A percentile compares a stretch with the other conserved stretches of the same genome.
phyloP scores from a whole-genome alignment of 2,329 filamentous ascomycete species.

The Pseudocercospora vitis region DNA sequence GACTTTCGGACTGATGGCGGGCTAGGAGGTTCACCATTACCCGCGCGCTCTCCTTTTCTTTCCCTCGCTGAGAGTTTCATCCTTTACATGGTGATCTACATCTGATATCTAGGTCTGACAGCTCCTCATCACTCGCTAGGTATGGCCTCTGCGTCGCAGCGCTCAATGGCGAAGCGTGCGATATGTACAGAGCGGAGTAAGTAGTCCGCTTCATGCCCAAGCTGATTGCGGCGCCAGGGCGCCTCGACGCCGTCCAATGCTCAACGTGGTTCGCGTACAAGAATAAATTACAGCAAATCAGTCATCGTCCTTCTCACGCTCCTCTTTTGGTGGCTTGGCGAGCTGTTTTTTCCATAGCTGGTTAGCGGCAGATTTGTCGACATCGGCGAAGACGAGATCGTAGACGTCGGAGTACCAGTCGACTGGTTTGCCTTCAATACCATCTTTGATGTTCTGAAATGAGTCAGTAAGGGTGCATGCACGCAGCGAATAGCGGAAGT shows the following conservation, averaged over 20 bases:
- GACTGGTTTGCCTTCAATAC: conserved; percentile 86
- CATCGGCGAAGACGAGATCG: conserved; percentile 78
- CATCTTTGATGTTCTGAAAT: conserved; percentile 90
- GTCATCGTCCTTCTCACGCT: conserved; percentile 36
- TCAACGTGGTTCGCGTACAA: conserved; percentile 1
- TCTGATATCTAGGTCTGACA: not conserved
- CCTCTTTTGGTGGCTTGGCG: conserved; percentile 56
- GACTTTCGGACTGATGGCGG: too few species aligned
- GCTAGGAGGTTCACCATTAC: too few species aligned
- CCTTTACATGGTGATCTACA: not conserved
- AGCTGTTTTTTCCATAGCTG: conserved; percentile 67
- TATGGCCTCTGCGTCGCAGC: not conserved
- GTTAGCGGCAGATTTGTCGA: conserved; percentile 73
- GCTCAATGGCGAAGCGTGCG: not conserved
- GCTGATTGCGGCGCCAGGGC: not conserved
- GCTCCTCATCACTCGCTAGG: not conserved
- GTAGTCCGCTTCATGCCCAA: not conserved
- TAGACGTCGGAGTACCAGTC: conserved; percentile 96
- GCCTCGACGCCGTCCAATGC: not conserved
- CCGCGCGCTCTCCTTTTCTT: too few species aligned
- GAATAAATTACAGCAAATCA: not conserved
- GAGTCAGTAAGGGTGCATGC: not conserved
- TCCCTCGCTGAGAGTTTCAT: not conserved
- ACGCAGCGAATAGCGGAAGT: not conserved
- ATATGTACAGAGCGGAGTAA: conserved; percentile 6